These are phyloP conservation scores for Neoconidiobolus thromboides DNA, from an alignment of 371 early-diverging fungal species.

Conservation along the genomic window DNA sequence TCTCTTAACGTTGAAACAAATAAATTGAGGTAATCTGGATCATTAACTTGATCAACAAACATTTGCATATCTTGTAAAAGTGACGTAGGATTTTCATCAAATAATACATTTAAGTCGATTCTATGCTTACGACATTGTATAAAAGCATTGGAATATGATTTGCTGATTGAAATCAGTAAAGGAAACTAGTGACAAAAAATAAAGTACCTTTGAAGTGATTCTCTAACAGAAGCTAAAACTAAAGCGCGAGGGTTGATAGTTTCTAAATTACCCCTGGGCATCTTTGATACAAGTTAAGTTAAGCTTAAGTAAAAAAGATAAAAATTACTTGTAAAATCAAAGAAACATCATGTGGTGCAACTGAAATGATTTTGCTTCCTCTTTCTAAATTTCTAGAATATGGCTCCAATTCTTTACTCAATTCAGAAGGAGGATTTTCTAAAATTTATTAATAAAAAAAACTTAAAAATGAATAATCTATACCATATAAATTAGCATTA, in stretches of 20 bases:
- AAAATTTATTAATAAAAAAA: no score
- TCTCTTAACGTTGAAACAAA: conserved; percentile 63
- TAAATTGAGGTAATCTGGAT: conserved; percentile 74
- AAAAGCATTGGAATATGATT: conserved; percentile 31
- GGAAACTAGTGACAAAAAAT: not conserved
- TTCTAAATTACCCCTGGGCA: conserved; percentile 94
- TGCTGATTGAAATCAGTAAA: not conserved
- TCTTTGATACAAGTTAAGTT: conserved; percentile 13
- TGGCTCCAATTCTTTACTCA: not conserved
- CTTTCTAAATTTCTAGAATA: conserved; percentile 50
- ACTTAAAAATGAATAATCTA: no score
- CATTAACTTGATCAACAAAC: conserved; percentile 58
- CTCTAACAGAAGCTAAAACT: conserved; percentile 62
- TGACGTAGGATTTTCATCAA: conserved; percentile 46
- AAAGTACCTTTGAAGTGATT: conserved; percentile 31
- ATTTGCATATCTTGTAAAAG: conserved; percentile 42
- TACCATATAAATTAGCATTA: no score
- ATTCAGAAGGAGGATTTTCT: no score
- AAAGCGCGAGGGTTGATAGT: conserved; percentile 86
- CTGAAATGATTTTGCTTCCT: conserved; percentile 66
- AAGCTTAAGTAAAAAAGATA: not conserved
- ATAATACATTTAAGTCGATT: conserved; percentile 79
- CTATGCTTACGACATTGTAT: conserved; percentile 71
- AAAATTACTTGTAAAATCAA: conserved; percentile 52
- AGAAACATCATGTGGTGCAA: conserved; percentile 41